Evolutionary conservation across 1,139 yeast species (phyloP).

Genomic region (Waltiozyma sp.): DNA sequence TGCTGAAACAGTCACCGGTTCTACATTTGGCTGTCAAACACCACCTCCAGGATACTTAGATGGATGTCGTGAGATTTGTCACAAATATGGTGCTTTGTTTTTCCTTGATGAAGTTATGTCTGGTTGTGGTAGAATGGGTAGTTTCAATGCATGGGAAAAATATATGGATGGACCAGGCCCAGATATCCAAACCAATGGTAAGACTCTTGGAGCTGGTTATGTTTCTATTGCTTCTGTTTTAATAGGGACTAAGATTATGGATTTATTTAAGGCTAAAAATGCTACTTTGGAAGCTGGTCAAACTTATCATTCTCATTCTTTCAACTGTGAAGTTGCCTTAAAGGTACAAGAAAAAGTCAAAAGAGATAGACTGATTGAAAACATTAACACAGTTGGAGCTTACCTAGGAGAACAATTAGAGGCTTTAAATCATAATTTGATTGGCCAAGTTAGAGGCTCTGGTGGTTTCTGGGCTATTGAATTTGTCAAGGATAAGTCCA

Average conservation of each 20-base stretch:
- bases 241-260: conserved; percentile 35
- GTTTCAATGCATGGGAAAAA: conserved; percentile 42
- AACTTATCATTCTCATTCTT: conserved; percentile 52
- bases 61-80: conserved; percentile 41
- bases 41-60: conserved; percentile 49
- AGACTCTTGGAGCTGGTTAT: conserved; percentile 54
- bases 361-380: conserved; percentile 32
- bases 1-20: conserved; percentile 48
- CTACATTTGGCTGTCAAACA: conserved; percentile 44
- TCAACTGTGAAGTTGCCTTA: conserved; percentile 50
- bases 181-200: conserved; percentile 51
- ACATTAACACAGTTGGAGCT: conserved; percentile 39
- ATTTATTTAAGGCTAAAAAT: conserved; percentile 26
- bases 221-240: conserved; percentile 53
- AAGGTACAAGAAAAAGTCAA: conserved; percentile 44
- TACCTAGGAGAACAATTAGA: conserved; percentile 34
- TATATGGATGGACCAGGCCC: conserved; percentile 41
- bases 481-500: conserved; percentile 36
- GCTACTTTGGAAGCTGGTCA: conserved; percentile 39
- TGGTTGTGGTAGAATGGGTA: conserved; percentile 48
- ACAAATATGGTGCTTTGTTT: conserved; percentile 47
- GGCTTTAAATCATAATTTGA: conserved; percentile 26
- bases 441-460: conserved; percentile 50
- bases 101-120: conserved; percentile 59
- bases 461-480: conserved; percentile 56